Conservation (phyloP, 2,329 filamentous ascomycete genomes). For the Scedosporium aurantiacum region DNA sequence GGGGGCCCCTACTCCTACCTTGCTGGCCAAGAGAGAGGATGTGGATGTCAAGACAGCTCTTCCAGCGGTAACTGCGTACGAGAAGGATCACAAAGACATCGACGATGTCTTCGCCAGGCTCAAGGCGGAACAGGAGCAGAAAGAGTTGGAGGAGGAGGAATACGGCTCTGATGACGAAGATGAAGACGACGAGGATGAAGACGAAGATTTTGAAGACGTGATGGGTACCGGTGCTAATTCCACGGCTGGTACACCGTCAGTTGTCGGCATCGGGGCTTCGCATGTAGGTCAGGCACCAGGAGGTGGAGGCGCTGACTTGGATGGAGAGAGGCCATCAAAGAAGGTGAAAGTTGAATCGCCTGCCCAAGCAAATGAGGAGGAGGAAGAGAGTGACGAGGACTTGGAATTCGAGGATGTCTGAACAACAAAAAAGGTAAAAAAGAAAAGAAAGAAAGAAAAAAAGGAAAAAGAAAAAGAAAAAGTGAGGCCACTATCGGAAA, state of each 20-base stretch:
- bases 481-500: not conserved
- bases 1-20: conserved; percentile 19
- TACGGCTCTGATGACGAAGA: conserved; percentile 15
- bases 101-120: conserved; percentile 59
- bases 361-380: conserved; percentile 22
- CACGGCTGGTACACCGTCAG: conserved; percentile 20
- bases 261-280: conserved; percentile 16
- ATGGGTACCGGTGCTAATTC: conserved; percentile 25
- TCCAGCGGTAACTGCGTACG: conserved; percentile 26
- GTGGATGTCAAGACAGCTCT: conserved; percentile 37
- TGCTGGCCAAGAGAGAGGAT: conserved; percentile 26
- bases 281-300: not conserved
- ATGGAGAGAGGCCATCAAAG: conserved; percentile 37
- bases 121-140: conserved; percentile 44
- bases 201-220: conserved; percentile 40
- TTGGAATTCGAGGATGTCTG: conserved; percentile 48
- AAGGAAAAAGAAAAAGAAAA: not conserved
- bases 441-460: not conserved
- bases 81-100: conserved; percentile 45
- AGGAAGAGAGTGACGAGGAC: conserved; percentile 39
- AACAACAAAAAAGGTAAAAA: not conserved
- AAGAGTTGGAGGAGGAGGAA: conserved; percentile 18
- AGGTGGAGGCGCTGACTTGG: not conserved
- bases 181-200: conserved; percentile 27
- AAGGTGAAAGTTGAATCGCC: conserved; percentile 47